Evolutionary conservation across 306 rosid species (phyloP), one percentile per base, ranked within the genome.

Genomic region (Morella rubra): DNA sequence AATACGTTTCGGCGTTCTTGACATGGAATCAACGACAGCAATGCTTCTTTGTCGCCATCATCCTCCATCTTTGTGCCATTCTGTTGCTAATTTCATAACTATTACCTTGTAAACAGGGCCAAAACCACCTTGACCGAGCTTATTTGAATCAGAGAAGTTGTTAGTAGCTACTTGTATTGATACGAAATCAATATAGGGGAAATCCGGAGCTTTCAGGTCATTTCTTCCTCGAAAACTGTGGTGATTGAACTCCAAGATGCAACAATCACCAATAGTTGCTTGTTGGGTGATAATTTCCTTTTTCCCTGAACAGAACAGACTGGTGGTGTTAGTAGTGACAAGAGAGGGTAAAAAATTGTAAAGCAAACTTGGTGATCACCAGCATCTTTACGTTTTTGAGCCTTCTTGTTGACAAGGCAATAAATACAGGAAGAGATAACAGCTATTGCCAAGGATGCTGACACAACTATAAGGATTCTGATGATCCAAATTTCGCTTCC

Each of bases 111-210:
- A 78, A 11, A 78, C 81, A 16, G 77, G 16, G 27, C 77, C 81
- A 61, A 78, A 71, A 53, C 81, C 84, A 81, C 89, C 89, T 18
- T 86, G 82, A 49, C 89, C 89, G 2, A 86, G 67, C 78, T 83
- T 86, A 77, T 83, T 86, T 78, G 59, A 72, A 49, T 83, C 83
- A 60, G 83, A 80, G 70, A 86, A 86, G 69, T 77, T 74, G 64
- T 71, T 5, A 6, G 89, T 86, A 51, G 81, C 79, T 1, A 32
- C 24, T 7, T 24, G 70, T 12, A 92, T 69, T 11, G 87, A 77
- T 81, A 49, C 76, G 75, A 89, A 86, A 77, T 86, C 86, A 73
- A 87, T 37, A 70, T 46, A 67, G 54, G 89, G 87, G 73, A 59
- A 78, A 27, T 89, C 84, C 54, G 80, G 74, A 47, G 77, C 56